phyloP scores from a whole-genome alignment of 768 basidiomycete genomes.

The Pisolithus marmoratus region DNA sequence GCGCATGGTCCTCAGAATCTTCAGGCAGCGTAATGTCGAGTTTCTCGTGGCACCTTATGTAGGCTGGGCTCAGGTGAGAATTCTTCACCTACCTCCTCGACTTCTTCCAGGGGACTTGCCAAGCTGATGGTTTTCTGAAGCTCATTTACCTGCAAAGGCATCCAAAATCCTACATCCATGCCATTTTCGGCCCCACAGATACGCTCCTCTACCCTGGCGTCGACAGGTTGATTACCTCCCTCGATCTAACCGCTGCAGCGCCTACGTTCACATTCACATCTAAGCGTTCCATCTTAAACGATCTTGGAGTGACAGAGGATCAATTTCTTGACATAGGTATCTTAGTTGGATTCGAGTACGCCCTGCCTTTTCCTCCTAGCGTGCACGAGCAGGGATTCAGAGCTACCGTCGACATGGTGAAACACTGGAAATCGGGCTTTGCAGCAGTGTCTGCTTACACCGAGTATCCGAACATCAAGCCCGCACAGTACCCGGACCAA shows the following conservation, averaged over 20 bases:
- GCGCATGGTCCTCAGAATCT: slow-evolving; percentile 86
- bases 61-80: slow-evolving; percentile 89
- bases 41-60: slow-evolving; percentile 95
- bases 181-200: slow-evolving; percentile 89
- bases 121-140: slow-evolving; percentile 34
- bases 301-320: slow-evolving; percentile 68
- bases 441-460: slow-evolving; percentile 70
- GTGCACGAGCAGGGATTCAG: slow-evolving; percentile 77
- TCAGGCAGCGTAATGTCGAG: slow-evolving; percentile 92
- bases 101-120: background rate
- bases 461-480: slow-evolving; percentile 80
- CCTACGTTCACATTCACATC: slow-evolving; percentile 82
- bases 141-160: slow-evolving; percentile 94
- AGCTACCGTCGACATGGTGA: slow-evolving; percentile 87
- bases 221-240: slow-evolving; percentile 83
- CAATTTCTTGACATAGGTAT: slow-evolving; percentile 95
- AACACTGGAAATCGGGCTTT: slow-evolving; percentile 86
- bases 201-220: slow-evolving; percentile 82
- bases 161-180: slow-evolving; percentile 88
- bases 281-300: slow-evolving; percentile 66
- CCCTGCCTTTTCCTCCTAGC: slow-evolving; percentile 75
- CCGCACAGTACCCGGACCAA: slow-evolving; percentile 72
- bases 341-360: slow-evolving; percentile 83
- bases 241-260: slow-evolving; percentile 64
- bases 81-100: background rate